phyloP scores from a whole-genome alignment of 345 rosid species.

The Acer negundo region DNA sequence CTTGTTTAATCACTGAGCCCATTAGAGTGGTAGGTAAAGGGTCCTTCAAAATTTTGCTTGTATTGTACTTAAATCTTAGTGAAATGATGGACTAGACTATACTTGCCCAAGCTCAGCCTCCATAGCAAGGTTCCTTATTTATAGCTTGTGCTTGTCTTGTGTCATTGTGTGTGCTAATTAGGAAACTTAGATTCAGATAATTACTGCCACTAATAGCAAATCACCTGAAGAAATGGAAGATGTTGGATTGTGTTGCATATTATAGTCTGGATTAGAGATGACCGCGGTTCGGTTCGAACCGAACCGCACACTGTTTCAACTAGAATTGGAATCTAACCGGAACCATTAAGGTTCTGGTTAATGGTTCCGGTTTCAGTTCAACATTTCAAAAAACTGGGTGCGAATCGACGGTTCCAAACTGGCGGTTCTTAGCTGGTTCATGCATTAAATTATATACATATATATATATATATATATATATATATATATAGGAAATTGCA shows the following conservation, averaged over 20 bases:
- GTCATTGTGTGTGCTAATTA: not conserved
- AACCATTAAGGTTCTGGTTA: too few relatives aligned
- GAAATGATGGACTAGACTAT: not conserved
- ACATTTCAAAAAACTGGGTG: too few relatives aligned
- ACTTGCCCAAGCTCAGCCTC: not conserved
- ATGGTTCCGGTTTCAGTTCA: too few relatives aligned
- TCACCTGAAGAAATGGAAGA: not conserved
- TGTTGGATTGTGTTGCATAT: not conserved
- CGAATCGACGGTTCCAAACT: too few relatives aligned
- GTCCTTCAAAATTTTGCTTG: not conserved
- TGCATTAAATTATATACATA: too few relatives aligned
- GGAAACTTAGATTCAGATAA: not conserved
- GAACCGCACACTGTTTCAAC: too few relatives aligned
- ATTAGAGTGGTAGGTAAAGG: conserved; percentile 1
- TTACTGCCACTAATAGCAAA: not conserved
- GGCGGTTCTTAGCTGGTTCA: too few relatives aligned
- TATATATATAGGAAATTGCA: too few relatives aligned
- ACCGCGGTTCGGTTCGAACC: too few relatives aligned
- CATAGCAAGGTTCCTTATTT: not conserved
- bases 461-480: too few relatives aligned
- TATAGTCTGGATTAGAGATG: too few relatives aligned
- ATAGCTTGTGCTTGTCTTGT: not conserved
- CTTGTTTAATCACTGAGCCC: conserved; percentile 4
- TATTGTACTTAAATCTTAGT: not conserved
- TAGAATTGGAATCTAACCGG: too few relatives aligned